Conservation (phyloP, 345 rosid species). For the Syzygium grande region DNA sequence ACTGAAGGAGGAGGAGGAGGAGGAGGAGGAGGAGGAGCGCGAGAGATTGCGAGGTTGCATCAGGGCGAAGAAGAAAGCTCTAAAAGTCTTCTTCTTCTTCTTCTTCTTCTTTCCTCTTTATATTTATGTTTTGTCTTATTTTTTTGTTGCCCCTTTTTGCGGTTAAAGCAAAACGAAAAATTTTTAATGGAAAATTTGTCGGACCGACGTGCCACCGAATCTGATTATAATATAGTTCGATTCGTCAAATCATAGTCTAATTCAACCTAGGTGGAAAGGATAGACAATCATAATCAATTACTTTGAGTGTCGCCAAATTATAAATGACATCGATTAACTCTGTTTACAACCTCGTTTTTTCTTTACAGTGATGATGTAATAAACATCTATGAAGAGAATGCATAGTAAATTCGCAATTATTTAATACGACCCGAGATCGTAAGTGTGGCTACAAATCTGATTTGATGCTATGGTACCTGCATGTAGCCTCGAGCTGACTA, state of each 20-base stretch:
- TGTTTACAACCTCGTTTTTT: neutral
- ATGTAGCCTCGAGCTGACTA: neutral
- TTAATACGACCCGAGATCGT: fast-evolving
- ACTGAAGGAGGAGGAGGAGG: neutral
- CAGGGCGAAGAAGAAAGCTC: constrained; percentile 19
- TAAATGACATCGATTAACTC: neutral
- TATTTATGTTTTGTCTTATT: too few relatives aligned
- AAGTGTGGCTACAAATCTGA: neutral
- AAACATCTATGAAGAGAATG: neutral
- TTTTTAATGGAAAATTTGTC: neutral
- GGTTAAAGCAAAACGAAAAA: neutral
- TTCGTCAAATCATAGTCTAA: neutral
- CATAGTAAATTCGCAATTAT: neutral
- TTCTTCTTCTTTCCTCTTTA: fast-evolving
- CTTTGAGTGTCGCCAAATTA: neutral
- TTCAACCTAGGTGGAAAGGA: too few relatives aligned
- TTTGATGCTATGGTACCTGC: neutral
- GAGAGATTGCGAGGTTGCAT: neutral
- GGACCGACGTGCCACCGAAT: neutral
- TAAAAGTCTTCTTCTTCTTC: constrained; percentile 1
- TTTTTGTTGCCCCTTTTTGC: neutral
- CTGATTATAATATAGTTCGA: neutral
- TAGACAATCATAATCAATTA: neutral
- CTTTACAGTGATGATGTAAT: neutral
- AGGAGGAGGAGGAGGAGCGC: neutral